A percentile compares a stretch with the other conserved stretches of the same genome.
Evolutionary conservation across 75 land plant species (phyloP).

Genomic region (Larix kaempferi): DNA sequence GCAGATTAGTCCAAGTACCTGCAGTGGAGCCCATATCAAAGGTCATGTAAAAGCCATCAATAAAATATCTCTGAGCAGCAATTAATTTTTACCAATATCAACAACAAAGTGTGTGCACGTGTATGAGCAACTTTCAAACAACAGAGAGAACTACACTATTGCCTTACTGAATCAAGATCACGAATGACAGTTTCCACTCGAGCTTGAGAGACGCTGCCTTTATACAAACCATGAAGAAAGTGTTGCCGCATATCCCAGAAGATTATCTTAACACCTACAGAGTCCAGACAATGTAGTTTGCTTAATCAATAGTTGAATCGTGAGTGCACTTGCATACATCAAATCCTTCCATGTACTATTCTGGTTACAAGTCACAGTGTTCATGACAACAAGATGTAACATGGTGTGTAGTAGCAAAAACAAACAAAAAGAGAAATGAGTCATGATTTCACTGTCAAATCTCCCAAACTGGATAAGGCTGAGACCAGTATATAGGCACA

Average conservation of each 20-base stretch:
- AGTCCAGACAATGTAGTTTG: too few species aligned
- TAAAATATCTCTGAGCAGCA: not conserved
- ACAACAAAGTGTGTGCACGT: not conserved
- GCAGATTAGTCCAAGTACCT: constrained; percentile 63
- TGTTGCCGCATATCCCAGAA: constrained; percentile 65
- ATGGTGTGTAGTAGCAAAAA: not conserved
- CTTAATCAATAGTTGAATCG: not conserved
- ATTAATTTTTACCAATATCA: not conserved
- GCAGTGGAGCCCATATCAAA: constrained; percentile 10
- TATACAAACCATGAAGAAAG: constrained; percentile 47
- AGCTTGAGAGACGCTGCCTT: constrained; percentile 44
- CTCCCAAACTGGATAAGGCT: not conserved
- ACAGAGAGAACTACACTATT: not conserved
- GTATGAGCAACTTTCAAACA: not conserved
- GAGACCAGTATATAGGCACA: not conserved
- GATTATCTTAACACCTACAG: constrained; percentile 51
- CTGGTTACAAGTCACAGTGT: not conserved
- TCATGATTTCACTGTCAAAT: not conserved
- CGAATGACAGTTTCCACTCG: constrained; percentile 50
- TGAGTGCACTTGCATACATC: not conserved
- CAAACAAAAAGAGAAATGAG: not conserved
- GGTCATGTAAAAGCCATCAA: not conserved
- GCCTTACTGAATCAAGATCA: constrained; percentile 59
- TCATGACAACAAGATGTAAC: not conserved
- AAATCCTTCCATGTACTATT: not conserved